Evolutionary conservation across 2,329 filamentous ascomycete species (phyloP).

Genomic region (Pestalotiopsis sp.): DNA sequence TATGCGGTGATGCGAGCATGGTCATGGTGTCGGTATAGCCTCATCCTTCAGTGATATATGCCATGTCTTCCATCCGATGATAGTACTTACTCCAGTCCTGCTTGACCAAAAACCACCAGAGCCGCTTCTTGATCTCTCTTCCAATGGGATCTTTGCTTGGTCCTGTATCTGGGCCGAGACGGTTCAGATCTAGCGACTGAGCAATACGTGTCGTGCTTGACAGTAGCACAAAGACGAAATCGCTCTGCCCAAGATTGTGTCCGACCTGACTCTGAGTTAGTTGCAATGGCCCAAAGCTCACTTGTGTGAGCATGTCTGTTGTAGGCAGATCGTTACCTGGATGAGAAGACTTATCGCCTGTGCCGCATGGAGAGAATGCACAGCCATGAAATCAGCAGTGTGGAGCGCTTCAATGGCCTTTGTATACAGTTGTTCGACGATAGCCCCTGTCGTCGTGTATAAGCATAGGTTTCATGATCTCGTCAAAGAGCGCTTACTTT

Average conservation of each 20-base stretch:
- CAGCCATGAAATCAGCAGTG: neutral
- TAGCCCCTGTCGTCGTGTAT: neutral
- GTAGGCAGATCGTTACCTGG: neutral
- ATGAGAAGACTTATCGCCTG: neutral
- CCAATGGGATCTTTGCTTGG: neutral
- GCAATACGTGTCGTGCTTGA: conserved; percentile 2
- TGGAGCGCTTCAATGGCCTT: conserved; percentile 1
- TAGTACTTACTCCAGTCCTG: conserved; percentile 1
- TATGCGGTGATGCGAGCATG: neutral
- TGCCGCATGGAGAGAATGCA: conserved; percentile 3
- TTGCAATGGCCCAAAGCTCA: neutral
- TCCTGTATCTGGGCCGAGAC: neutral
- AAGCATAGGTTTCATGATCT: neutral
- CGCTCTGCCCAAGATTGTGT: neutral
- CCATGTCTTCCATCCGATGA: neutral
- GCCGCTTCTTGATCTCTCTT: neutral
- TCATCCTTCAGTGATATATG: neutral
- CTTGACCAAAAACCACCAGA: conserved; percentile 1
- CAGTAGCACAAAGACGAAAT: neutral
- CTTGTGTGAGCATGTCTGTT: neutral
- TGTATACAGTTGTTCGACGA: neutral
- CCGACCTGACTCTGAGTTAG: neutral
- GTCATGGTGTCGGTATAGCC: neutral
- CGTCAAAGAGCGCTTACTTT: neutral
- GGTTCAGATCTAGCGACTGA: conserved; percentile 1